phyloP scores from a whole-genome alignment of 2,329 filamentous ascomycete species.

The Penicillium olsonii region DNA sequence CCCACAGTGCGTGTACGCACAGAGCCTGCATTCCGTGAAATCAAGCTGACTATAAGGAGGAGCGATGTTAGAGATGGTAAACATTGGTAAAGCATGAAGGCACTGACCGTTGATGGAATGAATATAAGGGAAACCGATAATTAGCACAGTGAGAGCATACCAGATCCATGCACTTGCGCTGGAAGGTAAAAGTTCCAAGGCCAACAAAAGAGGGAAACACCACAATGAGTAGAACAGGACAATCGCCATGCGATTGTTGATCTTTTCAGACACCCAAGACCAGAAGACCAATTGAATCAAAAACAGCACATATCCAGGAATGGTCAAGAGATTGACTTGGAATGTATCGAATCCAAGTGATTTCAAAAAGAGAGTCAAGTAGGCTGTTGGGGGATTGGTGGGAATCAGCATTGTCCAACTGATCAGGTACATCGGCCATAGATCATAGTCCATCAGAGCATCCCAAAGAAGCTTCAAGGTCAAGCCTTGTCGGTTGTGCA shows the following conservation, averaged over 20 bases:
- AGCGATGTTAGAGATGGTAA: background rate
- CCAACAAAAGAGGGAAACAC: conserved; percentile 53
- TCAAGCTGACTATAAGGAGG: conserved; percentile 9
- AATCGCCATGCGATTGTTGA: conserved; percentile 55
- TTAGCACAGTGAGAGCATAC: conserved; percentile 42
- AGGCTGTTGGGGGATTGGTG: conserved; percentile 40
- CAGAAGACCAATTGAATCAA: conserved; percentile 56
- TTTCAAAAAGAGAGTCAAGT: conserved; percentile 49
- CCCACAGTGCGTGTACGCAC: conserved; percentile 33
- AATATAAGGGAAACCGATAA: conserved; percentile 55
- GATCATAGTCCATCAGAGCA: conserved; percentile 32
- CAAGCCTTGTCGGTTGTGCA: conserved; percentile 35
- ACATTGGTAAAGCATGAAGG: background rate
- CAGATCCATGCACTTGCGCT: conserved; percentile 52
- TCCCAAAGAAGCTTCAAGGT: conserved; percentile 29
- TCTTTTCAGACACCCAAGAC: conserved; percentile 53
- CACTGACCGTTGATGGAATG: conserved; percentile 48
- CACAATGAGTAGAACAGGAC: conserved; percentile 54
- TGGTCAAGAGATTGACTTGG: conserved; percentile 52
- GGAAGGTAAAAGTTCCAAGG: conserved; percentile 48
- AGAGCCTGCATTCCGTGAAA: conserved; percentile 32
- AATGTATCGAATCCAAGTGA: conserved; percentile 40
- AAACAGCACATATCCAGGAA: conserved; percentile 55
- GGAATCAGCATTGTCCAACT: conserved; percentile 25
- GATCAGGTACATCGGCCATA: conserved; percentile 37